Base-by-base conservation (phyloP, 1,284 basidiomycete genomes). In the Termitomyces sp. region DNA sequence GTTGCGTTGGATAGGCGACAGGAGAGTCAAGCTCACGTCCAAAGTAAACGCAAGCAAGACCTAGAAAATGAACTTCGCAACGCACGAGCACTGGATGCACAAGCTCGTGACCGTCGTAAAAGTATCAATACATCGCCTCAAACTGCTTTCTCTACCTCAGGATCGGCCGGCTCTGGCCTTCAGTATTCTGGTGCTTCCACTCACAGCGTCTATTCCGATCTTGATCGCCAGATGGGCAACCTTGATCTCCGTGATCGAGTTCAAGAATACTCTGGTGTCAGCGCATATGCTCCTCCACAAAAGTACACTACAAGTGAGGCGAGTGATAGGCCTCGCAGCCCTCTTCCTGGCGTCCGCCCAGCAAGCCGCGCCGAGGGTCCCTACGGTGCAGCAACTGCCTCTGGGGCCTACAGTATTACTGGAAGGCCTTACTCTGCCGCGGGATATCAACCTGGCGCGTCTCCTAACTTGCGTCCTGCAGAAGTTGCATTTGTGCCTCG, bases 81-180 rank as follows among this genome's bases (percentile, higher is more conserved):
- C 46, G 77, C 76, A 30, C 76, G 79, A 41, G 81, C 81, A 53
- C 73, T 71, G 46, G 82, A 84, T 61, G 69, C 73, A 3, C 69
- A 77, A 50, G 59, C 56, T 41, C 66, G 71, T 28, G 71, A 76
- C 58, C 71, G 74, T 31, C 70, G 75, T 42, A 73, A 70, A 58
- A 78, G 75, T 57, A 71, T 75, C 58, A 73, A 69, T 54, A 64
- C 68, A 42, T 56, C 61, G 16, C 60, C 62, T 38, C 54, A 53
- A 34, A 53, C 58, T 16, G 58, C 62, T 24, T 72, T 72, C 53
- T 72, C 70, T 13, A 19, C 59, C 3, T 57, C 56, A 37, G 62
- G 52, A 45, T 48, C 55, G 35, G 48, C 58, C 47, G 62, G 63
- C 18, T 62, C 67, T 40, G 54, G 56, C n/a, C n/a, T 57, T 14